These are phyloP conservation scores for Arthrinium phaeospermum DNA, from an alignment of 2,329 filamentous ascomycete species.

Conservation along the genomic window DNA sequence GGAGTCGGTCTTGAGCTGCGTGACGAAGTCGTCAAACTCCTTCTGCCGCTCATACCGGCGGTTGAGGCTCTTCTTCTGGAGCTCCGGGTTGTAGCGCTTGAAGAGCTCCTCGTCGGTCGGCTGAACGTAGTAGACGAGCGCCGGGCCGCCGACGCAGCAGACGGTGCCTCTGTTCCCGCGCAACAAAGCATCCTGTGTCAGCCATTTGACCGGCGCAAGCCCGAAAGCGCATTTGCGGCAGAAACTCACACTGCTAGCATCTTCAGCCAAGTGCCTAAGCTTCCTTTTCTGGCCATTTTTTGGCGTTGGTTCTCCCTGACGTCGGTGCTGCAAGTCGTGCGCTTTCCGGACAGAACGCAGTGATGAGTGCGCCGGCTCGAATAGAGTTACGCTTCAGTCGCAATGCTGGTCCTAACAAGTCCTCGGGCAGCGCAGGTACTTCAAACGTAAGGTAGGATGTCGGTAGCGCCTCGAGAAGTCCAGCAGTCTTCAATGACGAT, in stretches of 20 bases:
- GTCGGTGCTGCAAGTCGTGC: not conserved
- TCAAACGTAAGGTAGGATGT: not conserved
- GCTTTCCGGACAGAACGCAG: not conserved
- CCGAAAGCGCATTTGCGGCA: not conserved
- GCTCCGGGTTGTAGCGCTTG: slow-evolving; percentile 89
- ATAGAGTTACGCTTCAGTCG: not conserved
- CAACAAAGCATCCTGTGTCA: not conserved
- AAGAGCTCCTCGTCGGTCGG: slow-evolving; percentile 94
- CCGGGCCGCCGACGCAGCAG: slow-evolving; percentile 83
- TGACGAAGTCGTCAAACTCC: slow-evolving; percentile 90
- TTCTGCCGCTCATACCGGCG: slow-evolving; percentile 75
- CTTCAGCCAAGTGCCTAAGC: slow-evolving; percentile 17
- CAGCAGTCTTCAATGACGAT: slow-evolving; percentile 14
- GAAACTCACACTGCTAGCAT: slow-evolving; percentile 15
- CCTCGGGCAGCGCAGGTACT: not conserved
- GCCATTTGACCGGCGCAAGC: not conserved
- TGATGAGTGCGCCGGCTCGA: not conserved
- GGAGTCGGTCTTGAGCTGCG: slow-evolving; percentile 82
- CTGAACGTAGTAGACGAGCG: slow-evolving; percentile 77
- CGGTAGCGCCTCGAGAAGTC: not conserved
- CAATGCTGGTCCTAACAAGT: not conserved
- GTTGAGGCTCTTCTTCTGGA: slow-evolving; percentile 88
- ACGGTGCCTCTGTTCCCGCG: slow-evolving; percentile 64
- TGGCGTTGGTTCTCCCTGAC: not conserved
- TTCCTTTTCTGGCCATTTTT: slow-evolving; percentile 14